Evolutionary conservation across 2,329 filamentous ascomycete genomes (phyloP).

Genomic region (Cladosporium sp.): DNA sequence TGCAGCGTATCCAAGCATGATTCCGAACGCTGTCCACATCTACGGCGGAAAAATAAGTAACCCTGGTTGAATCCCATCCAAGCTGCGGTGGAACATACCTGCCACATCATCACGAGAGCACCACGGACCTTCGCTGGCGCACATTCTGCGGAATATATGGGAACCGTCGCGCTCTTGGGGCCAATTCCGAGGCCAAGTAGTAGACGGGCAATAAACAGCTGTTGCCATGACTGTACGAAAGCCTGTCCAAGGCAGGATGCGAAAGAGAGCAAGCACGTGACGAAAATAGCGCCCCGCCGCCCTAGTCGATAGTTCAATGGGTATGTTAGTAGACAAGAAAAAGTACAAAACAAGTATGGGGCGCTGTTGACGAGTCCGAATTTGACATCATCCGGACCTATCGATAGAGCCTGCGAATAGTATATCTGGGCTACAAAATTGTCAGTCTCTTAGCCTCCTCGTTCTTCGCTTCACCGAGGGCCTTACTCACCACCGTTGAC

Average conservation of each 20-base stretch:
- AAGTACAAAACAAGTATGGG: not conserved
- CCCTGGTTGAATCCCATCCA: not conserved
- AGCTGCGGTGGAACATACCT: conserved; percentile 21
- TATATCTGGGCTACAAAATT: not conserved
- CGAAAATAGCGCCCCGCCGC: not conserved
- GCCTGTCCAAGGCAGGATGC: not conserved
- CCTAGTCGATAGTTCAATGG: not conserved
- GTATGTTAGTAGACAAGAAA: not conserved
- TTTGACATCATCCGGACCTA: not conserved
- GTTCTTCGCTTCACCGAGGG: no score
- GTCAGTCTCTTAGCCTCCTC: not conserved
- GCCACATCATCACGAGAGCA: conserved; percentile 51
- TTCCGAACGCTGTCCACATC: conserved; percentile 44
- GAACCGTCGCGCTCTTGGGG: conserved; percentile 39
- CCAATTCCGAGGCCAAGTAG: conserved; percentile 40
- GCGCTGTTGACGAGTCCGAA: not conserved
- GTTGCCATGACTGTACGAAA: conserved; percentile 46
- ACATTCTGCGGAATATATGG: conserved; percentile 50
- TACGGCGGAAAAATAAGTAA: not conserved
- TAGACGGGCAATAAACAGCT: conserved; percentile 54
- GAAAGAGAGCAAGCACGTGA: not conserved
- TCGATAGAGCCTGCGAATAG: not conserved
- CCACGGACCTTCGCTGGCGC: conserved; percentile 50
- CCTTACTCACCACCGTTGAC: not conserved
- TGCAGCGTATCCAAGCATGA: conserved; percentile 39